Base-by-base conservation (phyloP, 2,329 filamentous ascomycete genomes). In the Claviceps purpurea region DNA sequence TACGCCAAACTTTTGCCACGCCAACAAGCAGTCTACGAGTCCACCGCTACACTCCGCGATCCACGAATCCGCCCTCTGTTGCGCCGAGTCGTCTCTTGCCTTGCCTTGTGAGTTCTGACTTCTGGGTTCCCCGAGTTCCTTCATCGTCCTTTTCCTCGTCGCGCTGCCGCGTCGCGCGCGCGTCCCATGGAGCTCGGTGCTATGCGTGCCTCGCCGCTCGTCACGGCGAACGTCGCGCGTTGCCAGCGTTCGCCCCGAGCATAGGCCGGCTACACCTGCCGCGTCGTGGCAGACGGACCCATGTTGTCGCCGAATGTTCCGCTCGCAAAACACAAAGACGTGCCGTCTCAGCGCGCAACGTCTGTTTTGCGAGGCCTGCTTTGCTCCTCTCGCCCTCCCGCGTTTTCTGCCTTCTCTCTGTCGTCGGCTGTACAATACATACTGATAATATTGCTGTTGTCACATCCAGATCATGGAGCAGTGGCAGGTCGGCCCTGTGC, bases 401-500 rank as follows among this genome's bases (percentile, higher is more conserved):
- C 51, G 50, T 51, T 42, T 49, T 53, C 47, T 22, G 54, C 46
- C 53, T 46, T 55, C 51, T 49, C 54, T 44, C 56, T 22, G 44
- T 43, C 50, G 52, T 56, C 59, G 60, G 5, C 6, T 18, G 34
- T 39, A 39, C 20, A 47, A 56, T 34, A 34, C 30, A 65, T 52
- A 56, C 60, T 61, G 59, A 59, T 53, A 52, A 49, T 57, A 53
- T 53, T 49, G 53, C 49, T 55, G 52, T 55, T 53, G 55, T 55
- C 56, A 56, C 56, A 56, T 56, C 55, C 62, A 78, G 75, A 74
- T 68, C 68, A 79, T 79, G 76, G 74, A 79, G 70, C 75, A 78
- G 68, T 79, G 76, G 76, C 74, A 78, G 67, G 74, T 79, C 66
- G 75, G 76, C 69, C 75, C 76, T 60, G 72, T 79, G 68, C 76